phyloP scores from a whole-genome alignment of 805 yeast species.

The Saccharomycopsis fibuligera region DNA sequence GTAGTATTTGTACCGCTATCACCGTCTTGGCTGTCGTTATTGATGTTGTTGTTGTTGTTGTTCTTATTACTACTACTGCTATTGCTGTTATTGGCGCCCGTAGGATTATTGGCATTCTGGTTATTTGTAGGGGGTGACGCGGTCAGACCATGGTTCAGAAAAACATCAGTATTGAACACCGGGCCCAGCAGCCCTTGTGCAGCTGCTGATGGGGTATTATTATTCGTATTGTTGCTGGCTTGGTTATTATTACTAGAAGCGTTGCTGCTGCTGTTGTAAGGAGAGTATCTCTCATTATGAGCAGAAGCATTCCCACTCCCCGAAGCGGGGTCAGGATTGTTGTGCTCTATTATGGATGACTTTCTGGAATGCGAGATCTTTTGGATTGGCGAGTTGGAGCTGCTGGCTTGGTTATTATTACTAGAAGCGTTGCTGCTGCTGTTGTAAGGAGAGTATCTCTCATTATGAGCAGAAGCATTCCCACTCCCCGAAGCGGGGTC shows the following conservation, averaged over 20 bases:
- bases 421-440: conserved; percentile 13
- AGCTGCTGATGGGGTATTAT: too few species aligned
- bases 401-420: not conserved
- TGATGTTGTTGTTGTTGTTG: too few species aligned
- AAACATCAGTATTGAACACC: conserved; percentile 19
- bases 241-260: not conserved
- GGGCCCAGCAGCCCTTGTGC: too few species aligned
- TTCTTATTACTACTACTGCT: too few species aligned
- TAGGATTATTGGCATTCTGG: too few species aligned
- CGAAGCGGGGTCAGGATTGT: not conserved
- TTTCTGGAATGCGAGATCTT: conserved; percentile 2
- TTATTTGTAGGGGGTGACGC: conserved; percentile 20
- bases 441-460: conserved; percentile 9
- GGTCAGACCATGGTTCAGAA: conserved; percentile 12
- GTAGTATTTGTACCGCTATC: too few species aligned
- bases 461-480: too few species aligned
- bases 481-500: not conserved
- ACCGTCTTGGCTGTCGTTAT: too few species aligned
- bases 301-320: too few species aligned
- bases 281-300: too few species aligned
- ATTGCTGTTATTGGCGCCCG: too few species aligned
- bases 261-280: not conserved
- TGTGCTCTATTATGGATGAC: conserved; percentile 5
- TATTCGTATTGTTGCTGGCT: not conserved
- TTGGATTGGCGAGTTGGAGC: conserved; percentile 6